Base-by-base conservation (phyloP, 2,329 filamentous ascomycete genomes). In the Nemania abortiva region DNA sequence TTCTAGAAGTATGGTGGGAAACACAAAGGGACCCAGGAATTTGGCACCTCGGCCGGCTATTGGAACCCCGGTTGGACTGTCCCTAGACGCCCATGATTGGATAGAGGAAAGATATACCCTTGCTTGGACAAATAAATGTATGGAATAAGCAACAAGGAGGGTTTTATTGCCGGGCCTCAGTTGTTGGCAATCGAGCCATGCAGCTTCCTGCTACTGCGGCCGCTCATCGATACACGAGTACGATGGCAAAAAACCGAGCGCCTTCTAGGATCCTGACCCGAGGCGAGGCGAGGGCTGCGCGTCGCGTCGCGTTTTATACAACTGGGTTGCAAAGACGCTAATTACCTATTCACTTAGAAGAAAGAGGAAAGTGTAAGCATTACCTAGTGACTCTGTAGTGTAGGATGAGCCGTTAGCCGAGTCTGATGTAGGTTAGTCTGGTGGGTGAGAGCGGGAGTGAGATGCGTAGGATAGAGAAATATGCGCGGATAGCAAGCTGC, bases 21-120 rank as follows among this genome's bases (percentile, higher is more conserved):
- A 66, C 69, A 70, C 69, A 69, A 61, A 37, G 42, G 45, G 47
- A 71, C 67, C 69, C 69, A 69, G 66, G 50, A 57, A 66, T 71
- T 62, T 67, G 69, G 69, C 29, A 60, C 65, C 54, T 64, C 59
- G 31, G 55, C 57, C 62, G 57, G 62, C 27, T 62, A 58, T 58
- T 65, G 57, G 56, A 65, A 65, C 62, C 27, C 62, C 22, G 47
- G 50, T 53, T 58, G 2, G 39, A 63, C 62, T 47, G 53, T 24
- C 42, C 29, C 31, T 31, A 22, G 27, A n/a, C 15, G 63, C 39
- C 34, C n/a, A 45, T 65, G 47, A 69, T 71, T 69, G 66, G 69
- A 47, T 57, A 18, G 22, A 18, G n/a, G 63, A n/a, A 62, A 34
- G 63, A 22, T 52, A 11, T 22, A 67, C 56, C 55, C 55, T n/a